Conservation (phyloP, 2,329 filamentous ascomycete genomes). For the Trichoderma brevicompactum region DNA sequence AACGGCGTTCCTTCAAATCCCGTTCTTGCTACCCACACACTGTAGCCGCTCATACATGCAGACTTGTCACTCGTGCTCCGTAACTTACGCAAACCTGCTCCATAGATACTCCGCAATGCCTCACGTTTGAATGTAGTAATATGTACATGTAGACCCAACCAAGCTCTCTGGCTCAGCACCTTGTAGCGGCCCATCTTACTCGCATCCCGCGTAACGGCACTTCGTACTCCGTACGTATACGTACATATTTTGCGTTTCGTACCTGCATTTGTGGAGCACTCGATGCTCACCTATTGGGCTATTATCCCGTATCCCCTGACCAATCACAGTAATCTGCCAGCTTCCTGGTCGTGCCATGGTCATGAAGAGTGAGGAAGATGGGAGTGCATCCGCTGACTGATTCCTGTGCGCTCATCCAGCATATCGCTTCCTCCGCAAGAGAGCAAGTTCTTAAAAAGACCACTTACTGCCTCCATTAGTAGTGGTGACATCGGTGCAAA, state of each 20-base stretch:
- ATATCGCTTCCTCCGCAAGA: not conserved
- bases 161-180: not conserved
- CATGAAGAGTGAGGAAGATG: not conserved
- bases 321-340: not conserved
- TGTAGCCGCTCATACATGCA: not conserved
- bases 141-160: not conserved
- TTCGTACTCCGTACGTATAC: not conserved
- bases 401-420: too few relatives aligned
- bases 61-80: not conserved
- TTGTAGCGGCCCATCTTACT: slow-evolving; percentile 17
- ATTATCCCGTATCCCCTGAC: not conserved
- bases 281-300: slow-evolving; percentile 5
- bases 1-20: not conserved
- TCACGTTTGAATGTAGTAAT: not conserved
- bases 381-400: not conserved
- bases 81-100: not conserved
- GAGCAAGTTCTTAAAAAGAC: not conserved
- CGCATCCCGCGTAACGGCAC: slow-evolving; percentile 1
- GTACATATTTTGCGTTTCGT: slow-evolving; percentile 18
- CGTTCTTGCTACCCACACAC: not conserved
- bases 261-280: slow-evolving; percentile 27
- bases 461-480: not conserved
- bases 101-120: slow-evolving; percentile 9
- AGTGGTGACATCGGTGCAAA: slow-evolving; percentile 15
- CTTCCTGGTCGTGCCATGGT: not conserved